phyloP scores from a whole-genome alignment of 768 basidiomycete genomes.

The Xerocomus brunneocitrinus region DNA sequence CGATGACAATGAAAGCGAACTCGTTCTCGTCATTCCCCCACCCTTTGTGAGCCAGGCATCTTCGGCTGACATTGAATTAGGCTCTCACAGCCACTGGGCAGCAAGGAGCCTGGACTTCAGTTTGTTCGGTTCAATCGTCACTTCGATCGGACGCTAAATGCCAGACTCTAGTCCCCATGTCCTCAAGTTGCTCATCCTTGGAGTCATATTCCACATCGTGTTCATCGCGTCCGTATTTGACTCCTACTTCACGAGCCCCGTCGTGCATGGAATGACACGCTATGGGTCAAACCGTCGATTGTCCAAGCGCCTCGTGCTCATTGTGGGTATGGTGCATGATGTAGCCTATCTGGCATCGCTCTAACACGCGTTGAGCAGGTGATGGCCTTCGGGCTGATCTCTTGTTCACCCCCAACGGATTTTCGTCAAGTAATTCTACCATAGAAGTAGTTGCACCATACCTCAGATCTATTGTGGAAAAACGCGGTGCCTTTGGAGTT shows the following conservation, averaged over 20 bases:
- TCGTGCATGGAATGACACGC: conserved; percentile 71
- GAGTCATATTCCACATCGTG: conserved; percentile 68
- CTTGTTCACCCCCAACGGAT: conserved; percentile 60
- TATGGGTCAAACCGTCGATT: conserved; percentile 43
- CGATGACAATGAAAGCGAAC: too few relatives aligned
- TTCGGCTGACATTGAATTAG: too few relatives aligned
- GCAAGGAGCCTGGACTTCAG: too few relatives aligned
- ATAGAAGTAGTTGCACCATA: conserved; percentile 69
- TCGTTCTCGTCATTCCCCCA: too few relatives aligned
- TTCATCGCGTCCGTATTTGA: conserved; percentile 75
- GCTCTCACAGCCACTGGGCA: too few relatives aligned
- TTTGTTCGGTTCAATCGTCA: not conserved
- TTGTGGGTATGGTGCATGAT: conserved; percentile 54
- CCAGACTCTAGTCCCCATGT: conserved; percentile 17
- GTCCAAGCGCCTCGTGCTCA: conserved; percentile 72
- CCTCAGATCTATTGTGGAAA: conserved; percentile 60
- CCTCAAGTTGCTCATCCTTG: conserved; percentile 51
- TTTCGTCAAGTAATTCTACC: conserved; percentile 45
- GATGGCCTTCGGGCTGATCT: conserved; percentile 85
- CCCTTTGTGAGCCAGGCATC: too few relatives aligned
- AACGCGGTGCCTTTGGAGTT: conserved; percentile 73
- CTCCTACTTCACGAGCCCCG: conserved; percentile 84
- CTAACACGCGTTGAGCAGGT: conserved; percentile 38
- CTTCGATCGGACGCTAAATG: conserved; percentile 7
- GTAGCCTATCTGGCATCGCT: not conserved